These are phyloP conservation scores for Pulveroboletus sp. DNA, from an alignment of 768 basidiomycete species.

Conservation along the genomic window DNA sequence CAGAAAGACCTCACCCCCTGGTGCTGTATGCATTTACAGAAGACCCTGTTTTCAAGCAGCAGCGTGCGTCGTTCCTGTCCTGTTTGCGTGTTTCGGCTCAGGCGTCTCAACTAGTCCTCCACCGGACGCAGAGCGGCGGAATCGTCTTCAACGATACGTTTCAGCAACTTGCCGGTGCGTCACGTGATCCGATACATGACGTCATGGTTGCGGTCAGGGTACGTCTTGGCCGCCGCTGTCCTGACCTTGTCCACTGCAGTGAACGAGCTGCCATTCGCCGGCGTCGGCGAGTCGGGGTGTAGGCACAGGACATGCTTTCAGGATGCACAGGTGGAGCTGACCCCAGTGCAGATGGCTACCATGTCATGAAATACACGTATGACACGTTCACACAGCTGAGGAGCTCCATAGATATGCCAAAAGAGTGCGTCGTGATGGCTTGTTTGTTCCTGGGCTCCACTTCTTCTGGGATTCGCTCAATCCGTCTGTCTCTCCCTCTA, in stretches of 20 bases:
- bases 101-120: conserved; percentile 38
- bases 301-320: conserved; percentile 21
- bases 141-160: conserved; percentile 58
- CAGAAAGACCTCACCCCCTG: conserved; percentile 50
- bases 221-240: too few species aligned
- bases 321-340: neutral
- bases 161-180: conserved; percentile 46
- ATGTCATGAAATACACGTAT: conserved; percentile 49
- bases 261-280: conserved; percentile 45
- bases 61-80: conserved; percentile 26
- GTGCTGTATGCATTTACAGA: conserved; percentile 63
- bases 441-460: neutral
- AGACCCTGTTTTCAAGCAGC: conserved; percentile 35
- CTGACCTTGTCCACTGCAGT: conserved; percentile 18
- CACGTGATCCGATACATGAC: neutral
- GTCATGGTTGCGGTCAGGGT: too few species aligned
- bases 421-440: conserved; percentile 38
- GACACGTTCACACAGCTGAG: conserved; percentile 51
- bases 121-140: conserved; percentile 52
- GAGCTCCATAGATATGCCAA: conserved; percentile 49
- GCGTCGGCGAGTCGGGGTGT: conserved; percentile 65
- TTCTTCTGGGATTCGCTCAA: conserved; percentile 6
- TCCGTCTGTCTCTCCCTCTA: conserved; percentile 6
- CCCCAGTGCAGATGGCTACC: conserved; percentile 44
- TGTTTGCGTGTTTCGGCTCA: conserved; percentile 1